Base-by-base conservation (phyloP, 257 asterid species). In the Solanum corneliomulleri region DNA sequence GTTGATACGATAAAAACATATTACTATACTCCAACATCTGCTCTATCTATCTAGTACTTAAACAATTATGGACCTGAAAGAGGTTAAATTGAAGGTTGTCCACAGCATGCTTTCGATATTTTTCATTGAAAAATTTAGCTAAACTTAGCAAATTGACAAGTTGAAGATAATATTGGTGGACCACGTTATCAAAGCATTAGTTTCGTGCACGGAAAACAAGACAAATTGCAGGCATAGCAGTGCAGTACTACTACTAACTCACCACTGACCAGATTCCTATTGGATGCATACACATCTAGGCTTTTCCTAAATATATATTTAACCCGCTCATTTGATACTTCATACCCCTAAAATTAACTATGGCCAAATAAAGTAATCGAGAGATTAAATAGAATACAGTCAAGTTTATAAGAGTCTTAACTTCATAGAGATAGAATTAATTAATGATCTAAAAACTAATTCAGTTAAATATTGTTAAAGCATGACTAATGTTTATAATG, bases 151-250 rank as follows among this genome's bases (percentile, higher is more conserved):
- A 47, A 9, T 78, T 2, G 27, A 14, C 41, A 44, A 45, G 41
- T 45, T 45, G 29, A 25, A 16, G 66, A 18, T 70, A 70, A 33
- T 41, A 41, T 35, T 23, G 10, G 1, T 45, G 87, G 88, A 88
- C 88, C 86, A 81, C 88, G 29, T 85, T 80, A 78, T 68, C 60
- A 49, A 41, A 84, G 85, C 62, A 3, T 29, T 45, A 44, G 25
- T 78, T 88, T 37, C 86, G 82, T 88, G 88, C 85, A 76, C 86
- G 25, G 83, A 88, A 86, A 80, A 85, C 87, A 62, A 88, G 42
- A 76, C 88, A 33, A 35, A 39, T 49, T 27, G 33, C 84, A 25
- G 77, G 78, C 14, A 78, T n/a, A 45, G 9, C 88, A 66, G 83
- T 31, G 86, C 86, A 37, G 84, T 29, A 80, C 16, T 70, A 80